phyloP scores from a whole-genome alignment of 139 green algal genomes.

The Tetradesmus obliquus region DNA sequence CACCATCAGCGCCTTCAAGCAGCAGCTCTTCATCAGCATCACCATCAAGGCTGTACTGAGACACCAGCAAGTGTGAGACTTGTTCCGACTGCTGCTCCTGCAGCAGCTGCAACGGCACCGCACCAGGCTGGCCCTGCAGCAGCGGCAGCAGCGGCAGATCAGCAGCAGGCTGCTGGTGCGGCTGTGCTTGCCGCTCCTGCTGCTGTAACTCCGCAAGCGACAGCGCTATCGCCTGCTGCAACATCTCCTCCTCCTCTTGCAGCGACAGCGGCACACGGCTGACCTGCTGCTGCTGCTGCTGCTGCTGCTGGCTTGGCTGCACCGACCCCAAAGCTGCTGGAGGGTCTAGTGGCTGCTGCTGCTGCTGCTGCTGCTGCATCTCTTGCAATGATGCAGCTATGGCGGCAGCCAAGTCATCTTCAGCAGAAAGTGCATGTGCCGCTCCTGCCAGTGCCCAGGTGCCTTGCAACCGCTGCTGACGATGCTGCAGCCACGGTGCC shows the following conservation, averaged over 20 bases:
- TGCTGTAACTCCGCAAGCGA: slow-evolving; percentile 42
- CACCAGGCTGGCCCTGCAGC: neutral
- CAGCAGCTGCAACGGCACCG: neutral
- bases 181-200: neutral
- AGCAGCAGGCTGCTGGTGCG: neutral
- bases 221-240: slow-evolving; percentile 42
- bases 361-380: neutral
- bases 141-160: slow-evolving; percentile 22
- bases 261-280: neutral
- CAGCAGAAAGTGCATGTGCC: neutral
- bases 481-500: neutral
- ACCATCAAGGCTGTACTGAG: neutral
- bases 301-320: neutral
- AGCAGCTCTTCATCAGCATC: neutral
- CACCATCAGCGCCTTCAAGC: neutral
- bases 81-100: neutral
- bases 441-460: neutral
- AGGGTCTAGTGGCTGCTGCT: neutral
- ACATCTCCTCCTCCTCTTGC: slow-evolving; percentile 50
- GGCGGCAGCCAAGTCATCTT: slow-evolving; percentile 42
- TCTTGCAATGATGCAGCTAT: slow-evolving; percentile 48
- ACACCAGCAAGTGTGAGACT: neutral
- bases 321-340: neutral
- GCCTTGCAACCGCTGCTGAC: neutral
- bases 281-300: neutral